phyloP scores from a whole-genome alignment of 805 yeast species.

The Scheffersomyces amazonensis region DNA sequence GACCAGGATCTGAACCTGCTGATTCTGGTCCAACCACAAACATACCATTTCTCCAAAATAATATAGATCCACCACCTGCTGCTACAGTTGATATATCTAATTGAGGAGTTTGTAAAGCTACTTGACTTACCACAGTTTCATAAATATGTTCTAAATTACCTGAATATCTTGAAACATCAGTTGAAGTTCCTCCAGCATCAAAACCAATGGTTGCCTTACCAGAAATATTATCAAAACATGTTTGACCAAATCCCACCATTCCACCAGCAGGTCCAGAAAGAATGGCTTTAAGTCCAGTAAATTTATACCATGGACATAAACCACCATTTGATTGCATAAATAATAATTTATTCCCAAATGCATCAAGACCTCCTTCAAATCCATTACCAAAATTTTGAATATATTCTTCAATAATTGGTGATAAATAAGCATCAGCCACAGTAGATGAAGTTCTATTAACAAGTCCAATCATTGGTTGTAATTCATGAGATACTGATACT shows the following conservation, averaged over 20 bases:
- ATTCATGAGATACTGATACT: conserved; percentile 36
- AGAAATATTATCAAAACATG: conserved; percentile 53
- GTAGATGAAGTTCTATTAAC: conserved; percentile 42
- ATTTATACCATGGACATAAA: conserved; percentile 74
- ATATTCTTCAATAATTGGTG: conserved; percentile 36
- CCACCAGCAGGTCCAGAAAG: conserved; percentile 98
- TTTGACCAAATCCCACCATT: conserved; percentile 86
- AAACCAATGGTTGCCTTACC: conserved; percentile 35
- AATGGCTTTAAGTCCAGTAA: conserved; percentile 86
- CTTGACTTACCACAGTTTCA: conserved; percentile 45
- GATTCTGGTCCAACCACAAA: conserved; percentile 40
- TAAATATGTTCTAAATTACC: conserved; percentile 41
- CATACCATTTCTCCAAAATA: conserved; percentile 36
- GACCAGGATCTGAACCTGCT: conserved; percentile 42
- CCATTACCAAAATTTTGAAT: conserved; percentile 36
- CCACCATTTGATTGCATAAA: conserved; percentile 99
- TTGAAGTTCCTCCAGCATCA: conserved; percentile 47
- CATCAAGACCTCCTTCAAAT: conserved; percentile 36
- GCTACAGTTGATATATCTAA: conserved; percentile 44
- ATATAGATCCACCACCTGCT: conserved; percentile 45
- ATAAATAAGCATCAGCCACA: conserved; percentile 42
- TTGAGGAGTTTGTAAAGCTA: conserved; percentile 44
- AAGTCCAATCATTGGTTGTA: conserved; percentile 44
- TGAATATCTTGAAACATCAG: conserved; percentile 42
- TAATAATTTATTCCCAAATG: conserved; percentile 54